Base-by-base conservation (phyloP, 2,329 filamentous ascomycete genomes). In the Colletotrichum sp. region DNA sequence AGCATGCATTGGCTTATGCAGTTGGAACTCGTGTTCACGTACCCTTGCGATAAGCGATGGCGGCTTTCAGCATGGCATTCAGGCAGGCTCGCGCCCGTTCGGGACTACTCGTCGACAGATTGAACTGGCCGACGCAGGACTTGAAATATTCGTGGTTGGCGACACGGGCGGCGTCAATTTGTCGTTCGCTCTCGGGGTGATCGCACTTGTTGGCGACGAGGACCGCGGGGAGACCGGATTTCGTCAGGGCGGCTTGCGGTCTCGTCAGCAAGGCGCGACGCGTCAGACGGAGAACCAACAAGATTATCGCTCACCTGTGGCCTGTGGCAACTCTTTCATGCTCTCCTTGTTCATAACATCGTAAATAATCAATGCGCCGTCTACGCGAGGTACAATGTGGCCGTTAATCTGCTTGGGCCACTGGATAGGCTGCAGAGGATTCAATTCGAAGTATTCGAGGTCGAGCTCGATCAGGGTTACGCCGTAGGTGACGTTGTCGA, bases 151-250 rank as follows among this genome's bases (percentile, higher is more conserved):
- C 85, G 80, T 94, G 92, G 73, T 84, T 84, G 62, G 90, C 86
- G 58, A 97, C 89, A 71, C 87, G 90, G 32, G 92, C 88, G 16
- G 93, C 90, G 80, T 96, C 92, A 71, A 97, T 89, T 81, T 95
- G 90, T 81, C 94, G 92, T 74, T 92, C 87, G 73, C 91, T 89
- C 77, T 93, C 91, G 63, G 93, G 92, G 66, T 92, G 91, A 83
- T 98, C 96, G 87, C 95, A 98, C 88, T 98, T 98, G 83, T 93
- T 96, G 71, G 95, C 95, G 67, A 97, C 94, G 56, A 98, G 90
- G 77, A 96, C 90, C 69, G 94, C 94, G 10, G 96, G 95, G 52
- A 98, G 85, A 28, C 90, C 89, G 21, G 94, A 92, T 79, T 93
- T 94, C 73, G 92, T 90, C 67, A 98, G 88, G 56, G 93, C 93